A percentile compares a stretch with the other conserved stretches of the same genome.
Evolutionary conservation across 345 rosid species (phyloP).

Genomic region (Salix brachista): DNA sequence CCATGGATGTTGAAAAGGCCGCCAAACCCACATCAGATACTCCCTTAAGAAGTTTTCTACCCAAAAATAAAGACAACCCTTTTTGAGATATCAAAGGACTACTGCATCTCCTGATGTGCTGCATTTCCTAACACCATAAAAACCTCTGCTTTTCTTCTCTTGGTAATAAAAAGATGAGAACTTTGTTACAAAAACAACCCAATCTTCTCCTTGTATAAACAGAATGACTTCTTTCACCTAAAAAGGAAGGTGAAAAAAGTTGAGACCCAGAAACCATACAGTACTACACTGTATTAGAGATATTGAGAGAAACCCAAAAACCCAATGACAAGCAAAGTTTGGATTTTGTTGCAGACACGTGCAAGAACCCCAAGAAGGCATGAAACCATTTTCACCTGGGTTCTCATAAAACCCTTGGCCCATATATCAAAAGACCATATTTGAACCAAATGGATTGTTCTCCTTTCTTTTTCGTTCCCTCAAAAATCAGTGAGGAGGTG

Average conservation of each 20-base stretch:
- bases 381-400: not conserved
- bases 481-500: not conserved
- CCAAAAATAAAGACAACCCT: not conserved
- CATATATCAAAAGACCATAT: not conserved
- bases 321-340: conserved; percentile 4
- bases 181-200: not conserved
- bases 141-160: not conserved
- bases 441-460: not conserved
- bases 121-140: not conserved
- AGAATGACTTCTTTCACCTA: not conserved
- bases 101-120: conserved; percentile 5
- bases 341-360: conserved; percentile 15
- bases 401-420: not conserved
- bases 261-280: not conserved
- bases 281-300: not conserved
- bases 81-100: not conserved
- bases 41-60: not conserved
- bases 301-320: not conserved
- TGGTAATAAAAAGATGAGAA: not conserved
- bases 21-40: conserved; percentile 14
- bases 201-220: not conserved
- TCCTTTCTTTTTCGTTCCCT: not conserved
- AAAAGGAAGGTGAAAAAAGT: not conserved
- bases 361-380: not conserved
- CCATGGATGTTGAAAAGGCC: conserved; percentile 7